Evolutionary conservation across 345 rosid genomes (phyloP).

Genomic region (Hibiscus trionum): DNA sequence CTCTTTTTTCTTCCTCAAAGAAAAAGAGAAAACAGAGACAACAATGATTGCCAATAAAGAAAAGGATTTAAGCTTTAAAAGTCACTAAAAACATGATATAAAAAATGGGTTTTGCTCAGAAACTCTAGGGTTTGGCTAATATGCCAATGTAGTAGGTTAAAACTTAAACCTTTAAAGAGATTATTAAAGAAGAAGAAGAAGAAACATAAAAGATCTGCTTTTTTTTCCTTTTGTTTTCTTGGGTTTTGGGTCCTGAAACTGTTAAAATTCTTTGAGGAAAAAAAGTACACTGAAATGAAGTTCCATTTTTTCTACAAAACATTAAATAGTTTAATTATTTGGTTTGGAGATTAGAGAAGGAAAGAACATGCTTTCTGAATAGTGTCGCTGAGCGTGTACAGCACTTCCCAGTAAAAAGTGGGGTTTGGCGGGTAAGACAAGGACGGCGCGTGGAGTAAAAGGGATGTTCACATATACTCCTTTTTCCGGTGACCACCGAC

Average conservation of each 20-base stretch:
- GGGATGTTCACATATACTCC: not conserved
- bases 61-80: slow-evolving; percentile 11
- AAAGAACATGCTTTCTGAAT: not conserved
- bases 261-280: not conserved
- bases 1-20: not conserved
- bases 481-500: slow-evolving; percentile 1
- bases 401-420: not conserved
- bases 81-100: not conserved
- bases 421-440: not conserved
- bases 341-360: not conserved
- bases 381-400: not conserved
- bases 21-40: slow-evolving; percentile 5
- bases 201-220: not conserved
- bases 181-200: slow-evolving; percentile 8
- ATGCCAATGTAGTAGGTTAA: slow-evolving; percentile 9
- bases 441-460: not conserved
- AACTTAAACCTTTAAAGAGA: not conserved
- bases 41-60: slow-evolving; percentile 14
- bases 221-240: not conserved
- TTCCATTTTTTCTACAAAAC: not conserved
- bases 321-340: no score
- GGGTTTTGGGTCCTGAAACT: slow-evolving; percentile 1
- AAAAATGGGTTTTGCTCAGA: not conserved
- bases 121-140: not conserved
- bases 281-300: not conserved